phyloP scores from a whole-genome alignment of 129 eudicot genomes.

The Tagetes patula region DNA sequence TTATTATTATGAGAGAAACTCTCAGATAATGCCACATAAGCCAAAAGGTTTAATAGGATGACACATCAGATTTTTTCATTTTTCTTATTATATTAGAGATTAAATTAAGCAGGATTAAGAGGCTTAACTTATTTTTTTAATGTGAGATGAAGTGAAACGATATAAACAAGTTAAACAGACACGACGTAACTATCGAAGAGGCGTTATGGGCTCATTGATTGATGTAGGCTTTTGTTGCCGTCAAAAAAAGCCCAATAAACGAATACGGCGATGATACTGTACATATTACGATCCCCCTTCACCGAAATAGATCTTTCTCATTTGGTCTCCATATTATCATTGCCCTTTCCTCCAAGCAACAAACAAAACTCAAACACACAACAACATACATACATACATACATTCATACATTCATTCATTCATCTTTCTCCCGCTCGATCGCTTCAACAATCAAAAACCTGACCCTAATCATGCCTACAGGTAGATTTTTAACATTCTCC shows the following conservation, averaged over 20 bases:
- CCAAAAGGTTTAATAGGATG: too few relatives aligned
- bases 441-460: conserved; percentile 28
- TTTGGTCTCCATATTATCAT: conserved; percentile 32
- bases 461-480: conserved; percentile 49
- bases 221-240: background rate
- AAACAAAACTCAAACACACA: conserved; percentile 11
- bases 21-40: too few relatives aligned
- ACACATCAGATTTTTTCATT: too few relatives aligned
- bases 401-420: background rate
- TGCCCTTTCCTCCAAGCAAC: conserved; percentile 61
- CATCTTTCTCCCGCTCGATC: conserved; percentile 32
- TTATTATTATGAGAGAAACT: too few relatives aligned
- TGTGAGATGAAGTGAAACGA: too few relatives aligned
- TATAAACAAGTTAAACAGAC: too few relatives aligned
- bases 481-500: conserved; percentile 26
- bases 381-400: background rate
- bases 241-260: conserved; percentile 10
- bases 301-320: conserved; percentile 1
- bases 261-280: background rate
- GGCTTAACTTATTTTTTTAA: too few relatives aligned
- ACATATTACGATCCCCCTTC: background rate
- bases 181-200: background rate
- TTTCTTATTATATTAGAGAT: too few relatives aligned
- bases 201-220: background rate
- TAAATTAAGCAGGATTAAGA: too few relatives aligned